These are phyloP conservation scores for Boletus rubescentipes DNA, from an alignment of 768 basidiomycete genomes.

Conservation along the genomic window DNA sequence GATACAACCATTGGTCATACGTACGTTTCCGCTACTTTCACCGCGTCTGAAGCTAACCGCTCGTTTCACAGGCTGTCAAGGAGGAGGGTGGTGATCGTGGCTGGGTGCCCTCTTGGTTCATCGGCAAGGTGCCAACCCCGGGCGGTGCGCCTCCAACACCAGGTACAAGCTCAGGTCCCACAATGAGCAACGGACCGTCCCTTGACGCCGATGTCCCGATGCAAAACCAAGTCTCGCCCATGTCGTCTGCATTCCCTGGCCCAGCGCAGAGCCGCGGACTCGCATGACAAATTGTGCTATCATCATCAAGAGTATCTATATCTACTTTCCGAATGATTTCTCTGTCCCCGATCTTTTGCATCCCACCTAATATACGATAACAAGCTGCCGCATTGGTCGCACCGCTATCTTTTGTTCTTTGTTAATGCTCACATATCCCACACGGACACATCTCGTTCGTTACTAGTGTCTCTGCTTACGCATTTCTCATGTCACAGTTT, in stretches of 20 bases:
- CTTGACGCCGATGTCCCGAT: conserved; percentile 40
- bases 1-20: conserved; percentile 98
- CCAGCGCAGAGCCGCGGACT: conserved; percentile 33
- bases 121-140: conserved; percentile 71
- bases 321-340: conserved; percentile 17
- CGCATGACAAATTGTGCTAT: conserved; percentile 17
- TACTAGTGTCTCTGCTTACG: conserved; percentile 17
- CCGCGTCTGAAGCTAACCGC: conserved; percentile 2
- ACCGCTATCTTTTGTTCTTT: conserved; percentile 28
- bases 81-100: conserved; percentile 92
- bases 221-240: conserved; percentile 62
- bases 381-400: conserved; percentile 16
- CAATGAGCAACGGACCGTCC: conserved; percentile 28
- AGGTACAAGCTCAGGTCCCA: conserved; percentile 45
- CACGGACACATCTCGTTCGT: conserved; percentile 15
- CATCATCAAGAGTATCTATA: conserved; percentile 24
- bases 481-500: conserved; percentile 14
- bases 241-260: conserved; percentile 76
- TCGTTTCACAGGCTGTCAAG: conserved; percentile 72
- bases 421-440: conserved; percentile 28
- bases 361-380: conserved; percentile 24
- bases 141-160: conserved; percentile 46
- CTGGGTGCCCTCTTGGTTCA: conserved; percentile 98
- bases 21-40: conserved; percentile 40
- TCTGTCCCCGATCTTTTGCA: conserved; percentile 17